Conservation (phyloP, 2,329 filamentous ascomycete genomes). For the Penicillium brasilianum region DNA sequence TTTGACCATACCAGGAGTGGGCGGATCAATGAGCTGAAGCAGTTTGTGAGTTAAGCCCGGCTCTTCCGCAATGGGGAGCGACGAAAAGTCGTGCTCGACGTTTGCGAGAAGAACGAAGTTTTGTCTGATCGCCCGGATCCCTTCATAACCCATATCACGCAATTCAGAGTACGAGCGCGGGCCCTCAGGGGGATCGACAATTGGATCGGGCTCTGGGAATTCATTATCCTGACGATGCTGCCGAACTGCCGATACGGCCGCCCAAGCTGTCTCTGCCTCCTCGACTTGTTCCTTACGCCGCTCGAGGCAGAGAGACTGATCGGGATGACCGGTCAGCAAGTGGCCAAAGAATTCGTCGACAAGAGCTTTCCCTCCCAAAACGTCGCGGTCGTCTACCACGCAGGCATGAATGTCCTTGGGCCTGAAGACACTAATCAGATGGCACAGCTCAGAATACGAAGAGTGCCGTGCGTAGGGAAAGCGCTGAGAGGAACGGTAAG, state of each 20-base stretch:
- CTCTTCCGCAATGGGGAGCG: not conserved
- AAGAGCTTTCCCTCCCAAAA: not conserved
- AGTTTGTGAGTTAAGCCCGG: not conserved
- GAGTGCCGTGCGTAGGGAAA: slow-evolving; percentile 93
- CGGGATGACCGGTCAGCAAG: slow-evolving; percentile 60
- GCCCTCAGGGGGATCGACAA: not conserved
- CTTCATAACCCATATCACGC: not conserved
- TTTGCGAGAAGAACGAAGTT: not conserved
- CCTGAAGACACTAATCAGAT: slow-evolving; percentile 69
- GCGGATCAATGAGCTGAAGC: too few species aligned
- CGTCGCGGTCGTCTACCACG: slow-evolving; percentile 51
- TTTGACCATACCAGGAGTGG: slow-evolving; percentile 12
- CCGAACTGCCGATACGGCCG: not conserved
- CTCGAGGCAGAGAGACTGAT: not conserved
- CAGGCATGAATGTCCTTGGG: slow-evolving; percentile 83
- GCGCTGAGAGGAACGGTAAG: slow-evolving; percentile 40
- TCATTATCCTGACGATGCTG: not conserved
- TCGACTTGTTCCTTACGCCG: not conserved
- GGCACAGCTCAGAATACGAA: slow-evolving; percentile 78
- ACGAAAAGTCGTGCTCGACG: not conserved
- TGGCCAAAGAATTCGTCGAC: slow-evolving; percentile 72
- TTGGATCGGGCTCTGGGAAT: not conserved
- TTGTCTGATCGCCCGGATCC: not conserved
- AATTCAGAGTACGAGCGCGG: not conserved
- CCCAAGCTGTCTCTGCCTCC: not conserved